These are phyloP conservation scores for Elsinoe australis DNA, from an alignment of 2,329 filamentous ascomycete species.

Conservation along the genomic window DNA sequence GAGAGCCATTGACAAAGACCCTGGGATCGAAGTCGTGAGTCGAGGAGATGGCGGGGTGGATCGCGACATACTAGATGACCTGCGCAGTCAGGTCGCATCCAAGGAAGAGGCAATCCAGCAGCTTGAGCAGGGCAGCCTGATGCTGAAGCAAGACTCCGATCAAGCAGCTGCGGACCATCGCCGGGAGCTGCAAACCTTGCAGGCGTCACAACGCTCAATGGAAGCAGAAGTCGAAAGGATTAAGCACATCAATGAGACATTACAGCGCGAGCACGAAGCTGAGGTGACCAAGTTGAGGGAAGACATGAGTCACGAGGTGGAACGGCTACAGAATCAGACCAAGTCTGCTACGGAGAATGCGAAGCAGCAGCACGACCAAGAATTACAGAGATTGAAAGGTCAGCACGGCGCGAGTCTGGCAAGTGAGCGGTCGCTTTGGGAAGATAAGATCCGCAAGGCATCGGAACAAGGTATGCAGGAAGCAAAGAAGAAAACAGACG, in stretches of 20 bases:
- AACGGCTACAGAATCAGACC: constrained; percentile 38
- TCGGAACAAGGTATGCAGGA: constrained; percentile 19
- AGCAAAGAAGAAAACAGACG: constrained; percentile 4
- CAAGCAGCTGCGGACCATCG: constrained; percentile 68
- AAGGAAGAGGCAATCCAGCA: constrained; percentile 55
- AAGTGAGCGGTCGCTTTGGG: constrained; percentile 29
- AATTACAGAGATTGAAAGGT: constrained; percentile 24
- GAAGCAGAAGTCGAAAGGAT: constrained; percentile 44
- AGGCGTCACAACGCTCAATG: constrained; percentile 19
- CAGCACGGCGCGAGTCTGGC: constrained; percentile 31
- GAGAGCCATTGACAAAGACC: constrained; percentile 82
- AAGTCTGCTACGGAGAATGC: constrained; percentile 25
- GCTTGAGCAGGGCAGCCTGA: constrained; percentile 49
- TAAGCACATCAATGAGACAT: constrained; percentile 59
- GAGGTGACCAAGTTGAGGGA: constrained; percentile 22
- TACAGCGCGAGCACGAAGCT: constrained; percentile 62
- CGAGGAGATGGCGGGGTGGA: constrained; percentile 81
- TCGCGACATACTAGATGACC: constrained; percentile 80
- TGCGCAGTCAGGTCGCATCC: constrained; percentile 69
- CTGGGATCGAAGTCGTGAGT: constrained; percentile 75
- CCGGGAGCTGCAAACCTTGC: constrained; percentile 31
- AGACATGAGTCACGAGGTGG: constrained; percentile 41
- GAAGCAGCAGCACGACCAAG: constrained; percentile 35
- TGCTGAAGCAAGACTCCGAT: constrained; percentile 51
- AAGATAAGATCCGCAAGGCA: constrained; percentile 21